A percentile compares a stretch with the other conserved stretches of the same genome.
These are phyloP conservation scores for Blastobotrys muscicola DNA, from an alignment of 805 yeast genomes.

Conservation along the genomic window DNA sequence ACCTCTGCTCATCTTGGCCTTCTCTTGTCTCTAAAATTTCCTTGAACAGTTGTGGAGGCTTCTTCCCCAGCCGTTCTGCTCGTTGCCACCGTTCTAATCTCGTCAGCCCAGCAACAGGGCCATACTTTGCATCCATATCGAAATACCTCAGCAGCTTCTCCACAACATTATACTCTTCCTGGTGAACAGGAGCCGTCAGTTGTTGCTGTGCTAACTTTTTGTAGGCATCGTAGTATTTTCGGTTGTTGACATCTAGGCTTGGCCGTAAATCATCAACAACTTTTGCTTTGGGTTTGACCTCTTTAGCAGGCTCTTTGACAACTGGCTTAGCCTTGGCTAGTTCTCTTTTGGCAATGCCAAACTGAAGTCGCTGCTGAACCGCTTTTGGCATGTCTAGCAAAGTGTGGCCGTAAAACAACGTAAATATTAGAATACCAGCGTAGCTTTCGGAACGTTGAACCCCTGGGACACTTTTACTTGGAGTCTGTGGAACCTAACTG, in stretches of 20 bases:
- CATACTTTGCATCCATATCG: conserved; percentile 27
- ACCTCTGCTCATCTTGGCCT: conserved; percentile 14
- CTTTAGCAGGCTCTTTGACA: background rate
- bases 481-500: no score
- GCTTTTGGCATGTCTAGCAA: no score
- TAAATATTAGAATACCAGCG: no score
- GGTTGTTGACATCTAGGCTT: background rate
- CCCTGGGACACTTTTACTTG: no score
- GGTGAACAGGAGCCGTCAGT: conserved; percentile 25
- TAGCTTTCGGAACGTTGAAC: no score
- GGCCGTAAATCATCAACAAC: background rate
- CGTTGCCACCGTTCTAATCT: conserved; percentile 32
- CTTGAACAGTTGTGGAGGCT: conserved; percentile 29
- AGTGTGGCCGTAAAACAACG: no score
- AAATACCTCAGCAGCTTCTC: conserved; percentile 27
- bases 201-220: conserved; percentile 4
- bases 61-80: conserved; percentile 27
- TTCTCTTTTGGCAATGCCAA: background rate
- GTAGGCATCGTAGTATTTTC: background rate
- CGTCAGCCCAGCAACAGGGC: conserved; percentile 32
- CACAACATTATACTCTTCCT: conserved; percentile 19
- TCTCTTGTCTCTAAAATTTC: conserved; percentile 23
- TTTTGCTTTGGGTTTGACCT: background rate
- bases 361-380: no score
- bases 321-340: background rate